A percentile compares a stretch with the other conserved stretches of the same genome.
Conservation (phyloP, 2,329 filamentous ascomycete species). For the Fusarium cicatricum region DNA sequence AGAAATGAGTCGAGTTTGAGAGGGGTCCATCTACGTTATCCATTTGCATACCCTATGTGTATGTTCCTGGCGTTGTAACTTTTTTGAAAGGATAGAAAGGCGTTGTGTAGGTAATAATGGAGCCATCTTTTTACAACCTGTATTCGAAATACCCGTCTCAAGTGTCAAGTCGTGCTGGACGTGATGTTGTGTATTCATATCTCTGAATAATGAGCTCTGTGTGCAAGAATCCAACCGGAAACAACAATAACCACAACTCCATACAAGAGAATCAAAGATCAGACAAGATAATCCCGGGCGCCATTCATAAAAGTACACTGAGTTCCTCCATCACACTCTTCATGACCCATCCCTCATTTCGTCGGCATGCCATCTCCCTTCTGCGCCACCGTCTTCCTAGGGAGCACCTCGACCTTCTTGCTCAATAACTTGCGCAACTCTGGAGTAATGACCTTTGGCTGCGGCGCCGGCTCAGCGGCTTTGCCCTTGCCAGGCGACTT, state of each 20-base stretch:
- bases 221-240: neutral
- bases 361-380: slow-evolving; percentile 49
- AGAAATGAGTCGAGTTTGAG: neutral
- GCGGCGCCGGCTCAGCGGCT: slow-evolving; percentile 45
- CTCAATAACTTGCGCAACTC: slow-evolving; percentile 64
- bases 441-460: slow-evolving; percentile 62
- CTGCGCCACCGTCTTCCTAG: slow-evolving; percentile 47
- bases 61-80: slow-evolving; percentile 21
- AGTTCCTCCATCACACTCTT: neutral
- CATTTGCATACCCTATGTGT: slow-evolving; percentile 1
- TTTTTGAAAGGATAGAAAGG: slow-evolving; percentile 35
- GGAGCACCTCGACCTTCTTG: slow-evolving; percentile 55
- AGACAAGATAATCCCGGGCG: neutral
- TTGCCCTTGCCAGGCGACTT: slow-evolving; percentile 48
- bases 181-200: slow-evolving; percentile 7
- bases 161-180: neutral
- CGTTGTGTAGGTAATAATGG: slow-evolving; percentile 34
- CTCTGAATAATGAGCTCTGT: neutral
- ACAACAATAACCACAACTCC: slow-evolving; percentile 28
- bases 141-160: neutral
- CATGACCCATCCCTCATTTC: slow-evolving; percentile 26
- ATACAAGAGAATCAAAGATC: slow-evolving; percentile 4
- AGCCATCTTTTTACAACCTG: slow-evolving; percentile 15
- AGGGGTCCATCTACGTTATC: slow-evolving; percentile 5
- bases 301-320: slow-evolving; percentile 26